These are phyloP conservation scores for Actinomortierella wolfii DNA, from an alignment of 371 early-diverging fungal species.

Conservation along the genomic window DNA sequence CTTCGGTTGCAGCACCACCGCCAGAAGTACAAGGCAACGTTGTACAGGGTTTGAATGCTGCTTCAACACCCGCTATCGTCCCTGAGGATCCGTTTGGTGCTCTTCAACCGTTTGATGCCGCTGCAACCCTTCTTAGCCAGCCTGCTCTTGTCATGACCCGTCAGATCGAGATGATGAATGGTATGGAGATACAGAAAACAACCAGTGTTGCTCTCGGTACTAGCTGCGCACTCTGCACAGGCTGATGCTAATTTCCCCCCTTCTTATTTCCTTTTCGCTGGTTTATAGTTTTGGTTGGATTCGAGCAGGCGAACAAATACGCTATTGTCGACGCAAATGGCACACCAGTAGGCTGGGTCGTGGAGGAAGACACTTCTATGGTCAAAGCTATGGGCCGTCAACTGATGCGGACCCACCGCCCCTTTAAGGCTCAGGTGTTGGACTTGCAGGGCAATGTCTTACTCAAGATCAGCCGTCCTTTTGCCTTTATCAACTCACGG, in stretches of 20 bases:
- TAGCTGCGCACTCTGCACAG: conserved; percentile 53
- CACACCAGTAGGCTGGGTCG: conserved; percentile 78
- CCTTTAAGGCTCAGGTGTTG: conserved; percentile 77
- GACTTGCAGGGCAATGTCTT: conserved; percentile 72
- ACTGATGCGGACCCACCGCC: conserved; percentile 76
- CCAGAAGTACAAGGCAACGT: neutral
- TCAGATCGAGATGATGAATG: conserved; percentile 87
- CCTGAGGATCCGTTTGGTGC: conserved; percentile 41
- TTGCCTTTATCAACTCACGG: conserved; percentile 79
- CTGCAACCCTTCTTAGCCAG: conserved; percentile 55
- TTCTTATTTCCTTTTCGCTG: neutral
- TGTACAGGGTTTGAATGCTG: conserved; percentile 34
- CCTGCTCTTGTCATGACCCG: conserved; percentile 73
- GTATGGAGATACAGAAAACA: conserved; percentile 7
- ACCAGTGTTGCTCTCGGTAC: neutral
- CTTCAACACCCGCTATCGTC: conserved; percentile 37
- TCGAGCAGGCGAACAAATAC: conserved; percentile 90
- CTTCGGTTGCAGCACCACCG: too few species aligned
- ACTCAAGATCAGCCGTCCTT: conserved; percentile 77
- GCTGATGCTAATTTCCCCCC: neutral
- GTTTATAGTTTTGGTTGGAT: conserved; percentile 55
- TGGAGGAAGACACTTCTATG: conserved; percentile 73
- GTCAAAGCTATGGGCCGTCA: conserved; percentile 72
- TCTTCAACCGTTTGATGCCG: conserved; percentile 30
- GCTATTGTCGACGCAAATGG: conserved; percentile 76